Evolutionary conservation across 345 rosid genomes (phyloP).

Genomic region (Dipteronia dyeriana): DNA sequence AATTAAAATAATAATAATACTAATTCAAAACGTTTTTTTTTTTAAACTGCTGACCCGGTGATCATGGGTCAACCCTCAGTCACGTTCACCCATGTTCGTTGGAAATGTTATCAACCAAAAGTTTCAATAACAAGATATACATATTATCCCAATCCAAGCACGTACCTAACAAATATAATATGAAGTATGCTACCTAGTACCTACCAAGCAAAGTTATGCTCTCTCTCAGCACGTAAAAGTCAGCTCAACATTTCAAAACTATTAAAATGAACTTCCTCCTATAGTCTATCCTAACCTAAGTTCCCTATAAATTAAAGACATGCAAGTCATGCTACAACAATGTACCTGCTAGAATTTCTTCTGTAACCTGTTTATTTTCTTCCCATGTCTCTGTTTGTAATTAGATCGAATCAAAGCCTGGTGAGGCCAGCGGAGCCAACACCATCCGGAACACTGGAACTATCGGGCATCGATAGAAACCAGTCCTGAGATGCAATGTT

Average conservation of each 20-base stretch:
- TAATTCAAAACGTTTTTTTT: too few relatives aligned
- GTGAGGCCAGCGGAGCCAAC: conserved; percentile 42
- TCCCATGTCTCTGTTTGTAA: conserved; percentile 41
- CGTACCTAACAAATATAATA: not conserved
- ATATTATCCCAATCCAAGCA: conserved; percentile 8
- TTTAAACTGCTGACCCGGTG: too few relatives aligned
- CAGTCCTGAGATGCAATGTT: conserved; percentile 52
- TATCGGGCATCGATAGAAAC: conserved; percentile 50
- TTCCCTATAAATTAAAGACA: conserved; percentile 9
- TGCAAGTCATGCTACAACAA: not conserved
- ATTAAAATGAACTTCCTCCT: not conserved
- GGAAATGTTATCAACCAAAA: too few relatives aligned
- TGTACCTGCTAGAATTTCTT: not conserved
- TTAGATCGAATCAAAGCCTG: conserved; percentile 35
- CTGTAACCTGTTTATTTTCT: not conserved
- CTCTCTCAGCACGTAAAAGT: conserved; percentile 19
- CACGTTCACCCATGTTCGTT: too few relatives aligned
- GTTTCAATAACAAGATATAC: too few relatives aligned
- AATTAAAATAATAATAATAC: too few relatives aligned
- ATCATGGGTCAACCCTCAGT: too few relatives aligned
- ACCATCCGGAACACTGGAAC: conserved; percentile 36
- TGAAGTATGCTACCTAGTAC: too few relatives aligned
- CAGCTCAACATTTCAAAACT: conserved; percentile 6
- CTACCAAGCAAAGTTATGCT: conserved; percentile 14
- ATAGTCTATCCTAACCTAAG: not conserved